Evolutionary conservation across 768 basidiomycete genomes (phyloP), one percentile per base, ranked within the genome.

Genomic region (Dictyophora rubrovolvata): DNA sequence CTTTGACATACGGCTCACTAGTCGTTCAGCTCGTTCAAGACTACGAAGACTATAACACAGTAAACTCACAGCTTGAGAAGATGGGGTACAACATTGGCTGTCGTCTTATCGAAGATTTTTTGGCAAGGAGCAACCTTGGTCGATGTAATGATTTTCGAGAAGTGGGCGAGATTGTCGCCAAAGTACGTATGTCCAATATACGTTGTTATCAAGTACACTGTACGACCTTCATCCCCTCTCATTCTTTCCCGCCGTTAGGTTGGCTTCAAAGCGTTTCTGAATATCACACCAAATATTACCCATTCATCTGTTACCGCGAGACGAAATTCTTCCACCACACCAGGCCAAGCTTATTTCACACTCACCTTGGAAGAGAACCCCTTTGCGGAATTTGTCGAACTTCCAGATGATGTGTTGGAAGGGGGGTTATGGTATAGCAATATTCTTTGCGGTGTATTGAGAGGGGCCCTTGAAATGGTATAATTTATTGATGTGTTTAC

Each of bases 1-100:
- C 94, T 2, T 73, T 98, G 59, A 98, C 95, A 20, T 99, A 99
- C 64, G 96, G 96, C 54, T 94, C 94, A 21, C 83, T 98, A 54
- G 96, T 99, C 52, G 93, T 98, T 35, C 96, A 99, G 74, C 81
- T 99, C 62, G 93, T 98, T 62, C 96, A 98, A 69, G 96, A 99
- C 72, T 98, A 97, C 67, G 96, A 99, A 68, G 94, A 99, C 75
- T 98, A 96, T 69, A 80, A 79, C 14, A 92, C 95, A 69, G 89
- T 92, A 62, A 92, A 92, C 72, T 94, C 91, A 70, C 94, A 99
- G 70, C 85, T 99, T 2, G 95, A 99, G 66, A 95, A 93, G 75
- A 98, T 97, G 95, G 96, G 96, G 3, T 97, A 96, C 72, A 96
- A 94, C 69, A 98, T 99, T 60, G 96, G 96, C 23, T 95, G 86